Base-by-base conservation (phyloP, 176 grass and related monocot species). In the Triticum urartu region DNA sequence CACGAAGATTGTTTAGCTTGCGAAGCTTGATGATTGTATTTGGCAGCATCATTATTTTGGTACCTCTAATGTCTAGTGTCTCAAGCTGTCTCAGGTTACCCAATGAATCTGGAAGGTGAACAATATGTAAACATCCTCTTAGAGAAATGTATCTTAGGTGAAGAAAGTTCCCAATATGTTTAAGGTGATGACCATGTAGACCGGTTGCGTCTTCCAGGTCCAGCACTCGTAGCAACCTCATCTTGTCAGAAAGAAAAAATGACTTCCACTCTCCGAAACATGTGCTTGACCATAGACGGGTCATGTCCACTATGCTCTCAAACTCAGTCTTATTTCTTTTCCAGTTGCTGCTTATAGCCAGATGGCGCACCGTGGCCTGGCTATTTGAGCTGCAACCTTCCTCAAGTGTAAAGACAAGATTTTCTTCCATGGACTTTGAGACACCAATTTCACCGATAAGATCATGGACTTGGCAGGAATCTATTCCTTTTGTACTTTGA, bases 151-250 rank as follows among this genome's bases (percentile, higher is more conserved):
- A 47, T 4, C 11, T 47, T 47, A 47, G 43, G 0, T 47, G 43
- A 12, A 47, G 43, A 47, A 47, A 0, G 11, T 13, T 47, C 43
- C 43, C 43, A 13, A 47, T 47, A 13, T 47, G 43, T 1, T 47
- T 47, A 13, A 47, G 3, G 43, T 47, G 43, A 47, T 47, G 11
- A 47, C 3, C 42, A 12, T 4, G 0, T 45, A 11, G 11, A 45
- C 11, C 3, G 0, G 10, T 45, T 45, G 42, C 0, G 10, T 45
- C 42, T 45, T 45, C 10, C 0, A 45, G 42, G 42, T 45, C 42
- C 9, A 45, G 9, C 17, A 89, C 81, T 26, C 73, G 69, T 11
- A 89, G 24, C 47, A 84, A 7, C 24, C 21, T 79, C 80, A 89
- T 79, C 20, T 48, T 79, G 4, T 34, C 7, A 21, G 35, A 89